Evolutionary conservation across 2,329 filamentous ascomycete species (phyloP), one percentile per base, ranked within the genome.

Genomic region (Fusarium clavum): DNA sequence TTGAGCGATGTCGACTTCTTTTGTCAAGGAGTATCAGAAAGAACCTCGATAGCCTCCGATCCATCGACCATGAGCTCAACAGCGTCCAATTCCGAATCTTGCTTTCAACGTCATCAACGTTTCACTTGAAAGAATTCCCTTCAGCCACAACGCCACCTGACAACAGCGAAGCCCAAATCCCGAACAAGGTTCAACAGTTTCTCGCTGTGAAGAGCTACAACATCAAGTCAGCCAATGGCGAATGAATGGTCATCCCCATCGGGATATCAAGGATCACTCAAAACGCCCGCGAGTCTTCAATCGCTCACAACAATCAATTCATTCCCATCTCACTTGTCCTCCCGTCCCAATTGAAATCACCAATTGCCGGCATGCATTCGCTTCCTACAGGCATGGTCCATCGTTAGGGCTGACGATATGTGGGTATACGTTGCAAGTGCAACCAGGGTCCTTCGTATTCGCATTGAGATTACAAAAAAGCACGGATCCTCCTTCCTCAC

Each of bases 361-460:
- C 34, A 38, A 38, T 7, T 38, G 10, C 34, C 34, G 34, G n/a
- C 18, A 38, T 18, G 34, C 16, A 38, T 38, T 11, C 10, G n/a
- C 34, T 11, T n/a, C 18, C 3, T 38, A n/a, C 34, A 11, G 18
- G 6, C 34, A 38, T n/a, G 34, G 34, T n/a, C 41, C 30, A 51
- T 38, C 22, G 7, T 38, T 51, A 52, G 48, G 48, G 48, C 32
- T 52, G 48, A n/a, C 30, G 34, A 38, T 38, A 38, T 38, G 34
- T 38, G 34, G 34, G 34, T 38, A 38, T 38, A 38, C 34, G 18
- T 12, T 4, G 6, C 18, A 38, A 12, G 34, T 38, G 34, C 34
- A 38, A 38, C 34, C 18, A 38, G 34, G 34, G 34, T 38, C 34
- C 34, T 34, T 53, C 49, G 49, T 53, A 53, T 53, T 53, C 49